Evolutionary conservation across 148 eudicot species (phyloP), one percentile per base, ranked within the genome.

Genomic region (Spergularia marina): DNA sequence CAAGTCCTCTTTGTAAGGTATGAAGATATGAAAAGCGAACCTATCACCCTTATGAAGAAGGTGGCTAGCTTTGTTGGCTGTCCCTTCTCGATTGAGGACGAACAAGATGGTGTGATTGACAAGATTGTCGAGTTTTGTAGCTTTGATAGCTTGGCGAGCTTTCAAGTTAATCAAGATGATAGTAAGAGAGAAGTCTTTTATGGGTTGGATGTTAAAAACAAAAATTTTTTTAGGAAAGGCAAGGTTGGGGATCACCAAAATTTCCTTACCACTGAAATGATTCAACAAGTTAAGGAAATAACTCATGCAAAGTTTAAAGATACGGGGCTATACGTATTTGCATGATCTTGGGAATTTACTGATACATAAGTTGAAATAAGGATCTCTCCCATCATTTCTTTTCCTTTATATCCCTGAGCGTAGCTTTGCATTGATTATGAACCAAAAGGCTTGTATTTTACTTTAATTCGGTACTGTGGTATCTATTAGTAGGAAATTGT

Each of bases 211-310:
- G 12, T n/a, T 61, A 61, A 20, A 72, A 58, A 25, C 56, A 61
- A 14, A 5, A 10, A 0, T 40, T 9, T 72, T 73, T 61, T 52
- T 30, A 73, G 76, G 34, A 73, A 49, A 60, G 76, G 76, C 4
- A 39, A 73, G 20, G 76, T 73, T 23, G 76, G 76, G 14, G 76
- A 73, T 60, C 60, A 66, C 66, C 13, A 34, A 4, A 59, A 41
- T 73, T 30, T 58, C 60, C 7, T 73, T 10, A 44, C 76, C 3
- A 53, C 76, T 44, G 12, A 25, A 7, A 73, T 73, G 76, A 25
- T 25, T 2, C 36, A 73, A 10, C 66, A 51, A 4, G 9, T 73
- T 30, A 10, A 10, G 8, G 25, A 60, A 15, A 1, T 61, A 25
- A 60, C 30, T 7, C 8, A 60, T 12, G 18, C 58, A 3, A 73